Conservation (phyloP, 208 protist genomes). For the Trypanosoma conorhini region DNA sequence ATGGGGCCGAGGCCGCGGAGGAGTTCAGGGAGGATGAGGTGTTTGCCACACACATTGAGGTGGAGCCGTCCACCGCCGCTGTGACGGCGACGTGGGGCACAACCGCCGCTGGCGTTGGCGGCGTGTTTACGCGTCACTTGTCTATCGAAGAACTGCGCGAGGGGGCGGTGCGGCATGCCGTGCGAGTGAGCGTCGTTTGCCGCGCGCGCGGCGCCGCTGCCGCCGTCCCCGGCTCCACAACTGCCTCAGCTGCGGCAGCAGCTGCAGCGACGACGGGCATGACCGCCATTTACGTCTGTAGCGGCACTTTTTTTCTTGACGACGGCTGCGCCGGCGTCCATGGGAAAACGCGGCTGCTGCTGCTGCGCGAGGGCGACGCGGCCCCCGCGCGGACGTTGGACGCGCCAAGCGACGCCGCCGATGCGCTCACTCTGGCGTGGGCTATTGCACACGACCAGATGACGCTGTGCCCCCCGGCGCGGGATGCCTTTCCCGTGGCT, state of each 20-base stretch:
- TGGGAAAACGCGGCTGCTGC: constrained; percentile 8
- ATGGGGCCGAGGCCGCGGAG: not conserved
- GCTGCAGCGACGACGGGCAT: not conserved
- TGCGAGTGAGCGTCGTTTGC: constrained; percentile 4
- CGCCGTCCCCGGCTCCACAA: not conserved
- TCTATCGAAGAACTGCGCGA: constrained; percentile 9
- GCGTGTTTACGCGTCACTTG: constrained; percentile 2
- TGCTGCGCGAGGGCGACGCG: not conserved
- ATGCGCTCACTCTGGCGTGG: constrained; percentile 9
- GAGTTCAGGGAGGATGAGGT: constrained; percentile 3
- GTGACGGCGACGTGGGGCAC: constrained; percentile 15
- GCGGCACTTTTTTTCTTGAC: constrained; percentile 2
- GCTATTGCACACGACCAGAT: constrained; percentile 20
- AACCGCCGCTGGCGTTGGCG: not conserved
- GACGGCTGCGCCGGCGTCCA: constrained; percentile 2
- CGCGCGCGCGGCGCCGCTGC: not conserved
- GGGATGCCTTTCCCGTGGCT: not conserved
- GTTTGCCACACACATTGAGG: constrained; percentile 6
- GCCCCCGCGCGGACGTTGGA: not conserved
- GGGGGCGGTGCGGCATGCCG: not conserved
- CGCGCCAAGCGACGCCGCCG: too few species aligned
- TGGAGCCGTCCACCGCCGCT: not conserved
- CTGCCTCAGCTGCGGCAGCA: not conserved
- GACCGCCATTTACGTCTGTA: not conserved
- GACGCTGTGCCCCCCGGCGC: not conserved